Conservation (phyloP, 2,329 filamentous ascomycete genomes). For the Emergomyces orientalis region DNA sequence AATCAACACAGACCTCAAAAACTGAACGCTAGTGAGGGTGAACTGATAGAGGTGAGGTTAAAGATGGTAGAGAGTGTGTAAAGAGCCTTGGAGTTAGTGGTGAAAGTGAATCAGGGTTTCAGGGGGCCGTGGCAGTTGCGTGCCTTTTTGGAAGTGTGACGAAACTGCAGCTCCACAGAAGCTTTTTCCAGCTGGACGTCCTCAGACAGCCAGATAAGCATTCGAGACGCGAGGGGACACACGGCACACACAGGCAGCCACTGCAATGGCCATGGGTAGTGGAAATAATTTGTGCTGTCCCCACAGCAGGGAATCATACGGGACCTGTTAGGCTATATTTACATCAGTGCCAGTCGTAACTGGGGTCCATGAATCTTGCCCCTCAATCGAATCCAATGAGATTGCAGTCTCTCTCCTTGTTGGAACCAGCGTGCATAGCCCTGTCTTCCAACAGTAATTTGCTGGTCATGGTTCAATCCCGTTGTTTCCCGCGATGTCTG, state of each 20-base stretch:
- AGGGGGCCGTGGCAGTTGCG: constrained; percentile 7
- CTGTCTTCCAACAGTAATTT: neutral
- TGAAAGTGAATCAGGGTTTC: neutral
- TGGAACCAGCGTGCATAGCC: neutral
- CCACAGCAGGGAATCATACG: neutral
- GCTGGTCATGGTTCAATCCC: neutral
- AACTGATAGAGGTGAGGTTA: neutral
- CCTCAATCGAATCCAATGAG: constrained; percentile 2
- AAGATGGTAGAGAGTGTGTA: neutral
- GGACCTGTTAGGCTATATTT: neutral
- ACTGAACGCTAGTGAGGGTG: neutral
- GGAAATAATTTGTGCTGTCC: neutral
- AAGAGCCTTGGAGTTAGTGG: neutral
- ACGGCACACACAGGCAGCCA: neutral
- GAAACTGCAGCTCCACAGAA: neutral
- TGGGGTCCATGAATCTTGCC: neutral
- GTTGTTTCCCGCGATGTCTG: neutral
- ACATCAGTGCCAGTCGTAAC: neutral
- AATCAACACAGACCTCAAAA: neutral
- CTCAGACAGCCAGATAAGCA: neutral
- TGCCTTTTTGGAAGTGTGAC: constrained; percentile 2
- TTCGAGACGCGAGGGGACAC: neutral
- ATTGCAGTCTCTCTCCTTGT: neutral
- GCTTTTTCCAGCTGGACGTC: neutral
- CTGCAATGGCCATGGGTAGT: neutral